Conservation (phyloP, 768 basidiomycete genomes). For the Boletales sp. region DNA sequence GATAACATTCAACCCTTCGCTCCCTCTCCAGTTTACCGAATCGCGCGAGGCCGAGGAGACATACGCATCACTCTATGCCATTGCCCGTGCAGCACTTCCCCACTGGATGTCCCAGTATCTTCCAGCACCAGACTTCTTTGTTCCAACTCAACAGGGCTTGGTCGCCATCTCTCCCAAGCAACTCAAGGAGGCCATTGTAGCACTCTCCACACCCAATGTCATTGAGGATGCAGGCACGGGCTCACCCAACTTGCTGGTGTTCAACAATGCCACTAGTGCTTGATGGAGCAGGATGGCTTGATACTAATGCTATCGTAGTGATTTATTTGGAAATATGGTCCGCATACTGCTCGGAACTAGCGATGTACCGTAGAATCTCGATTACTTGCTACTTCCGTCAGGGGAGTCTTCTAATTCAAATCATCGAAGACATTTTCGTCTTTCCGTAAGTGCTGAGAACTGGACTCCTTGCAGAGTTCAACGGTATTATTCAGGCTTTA, state of each 20-base stretch:
- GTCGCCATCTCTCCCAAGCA: constrained; percentile 57
- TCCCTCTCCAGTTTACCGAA: constrained; percentile 37
- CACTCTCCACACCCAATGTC: constrained; percentile 49
- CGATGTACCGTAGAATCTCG: too few relatives aligned
- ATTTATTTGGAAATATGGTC: neutral
- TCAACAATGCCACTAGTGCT: constrained; percentile 65
- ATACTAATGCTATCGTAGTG: constrained; percentile 3
- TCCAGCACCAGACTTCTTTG: constrained; percentile 48
- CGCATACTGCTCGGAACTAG: too few relatives aligned
- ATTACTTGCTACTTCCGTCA: too few relatives aligned
- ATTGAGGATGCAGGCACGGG: constrained; percentile 39
- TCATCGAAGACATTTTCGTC: too few relatives aligned
- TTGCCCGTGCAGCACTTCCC: constrained; percentile 55
- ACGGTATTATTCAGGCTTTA: neutral
- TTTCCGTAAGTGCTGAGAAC: too few relatives aligned
- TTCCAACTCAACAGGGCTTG: constrained; percentile 39
- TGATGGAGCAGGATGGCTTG: constrained; percentile 5
- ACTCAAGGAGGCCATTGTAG: constrained; percentile 72
- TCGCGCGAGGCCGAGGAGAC: constrained; percentile 32
- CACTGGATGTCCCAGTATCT: constrained; percentile 54
- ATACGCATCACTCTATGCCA: constrained; percentile 48
- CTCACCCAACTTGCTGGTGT: constrained; percentile 72
- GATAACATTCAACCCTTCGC: constrained; percentile 50
- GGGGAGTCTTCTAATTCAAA: too few relatives aligned
- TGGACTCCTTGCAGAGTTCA: too few relatives aligned